These are phyloP conservation scores for Apophysomyces sp. DNA, from an alignment of 371 early-diverging fungal genomes.

Conservation along the genomic window DNA sequence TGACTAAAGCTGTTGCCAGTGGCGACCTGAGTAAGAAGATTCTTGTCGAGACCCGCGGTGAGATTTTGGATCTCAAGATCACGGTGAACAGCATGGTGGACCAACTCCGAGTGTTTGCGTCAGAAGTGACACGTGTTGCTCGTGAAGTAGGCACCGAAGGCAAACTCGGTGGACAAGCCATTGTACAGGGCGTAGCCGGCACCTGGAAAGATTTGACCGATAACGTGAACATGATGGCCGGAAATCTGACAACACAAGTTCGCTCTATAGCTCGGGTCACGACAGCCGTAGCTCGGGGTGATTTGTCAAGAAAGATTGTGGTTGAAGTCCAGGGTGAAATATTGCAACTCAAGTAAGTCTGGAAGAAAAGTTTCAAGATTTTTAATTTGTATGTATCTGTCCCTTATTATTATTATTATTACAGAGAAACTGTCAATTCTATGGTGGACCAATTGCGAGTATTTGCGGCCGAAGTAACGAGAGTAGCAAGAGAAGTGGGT, in stretches of 20 bases:
- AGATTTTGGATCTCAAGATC: constrained; percentile 34
- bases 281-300: constrained; percentile 50
- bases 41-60: constrained; percentile 31
- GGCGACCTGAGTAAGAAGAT: constrained; percentile 50
- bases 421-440: constrained; percentile 26
- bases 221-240: constrained; percentile 46
- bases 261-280: constrained; percentile 21
- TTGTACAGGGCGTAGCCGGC: constrained; percentile 38
- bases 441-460: constrained; percentile 17
- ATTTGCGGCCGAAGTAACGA: constrained; percentile 49
- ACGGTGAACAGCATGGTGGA: constrained; percentile 45
- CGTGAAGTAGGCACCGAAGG: constrained; percentile 53
- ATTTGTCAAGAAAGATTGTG: constrained; percentile 53
- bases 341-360: constrained; percentile 18
- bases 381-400: background rate
- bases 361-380: constrained; percentile 13
- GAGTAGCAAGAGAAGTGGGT: constrained; percentile 60
- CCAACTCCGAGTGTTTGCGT: constrained; percentile 33
- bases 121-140: constrained; percentile 42
- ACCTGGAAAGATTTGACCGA: constrained; percentile 47
- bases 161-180: constrained; percentile 27
- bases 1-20: constrained; percentile 53
- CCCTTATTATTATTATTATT: background rate
- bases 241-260: constrained; percentile 33
- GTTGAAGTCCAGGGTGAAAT: constrained; percentile 44